phyloP scores from a whole-genome alignment of 495 filamentous ascomycete species.

The Podospora tetraspora region DNA sequence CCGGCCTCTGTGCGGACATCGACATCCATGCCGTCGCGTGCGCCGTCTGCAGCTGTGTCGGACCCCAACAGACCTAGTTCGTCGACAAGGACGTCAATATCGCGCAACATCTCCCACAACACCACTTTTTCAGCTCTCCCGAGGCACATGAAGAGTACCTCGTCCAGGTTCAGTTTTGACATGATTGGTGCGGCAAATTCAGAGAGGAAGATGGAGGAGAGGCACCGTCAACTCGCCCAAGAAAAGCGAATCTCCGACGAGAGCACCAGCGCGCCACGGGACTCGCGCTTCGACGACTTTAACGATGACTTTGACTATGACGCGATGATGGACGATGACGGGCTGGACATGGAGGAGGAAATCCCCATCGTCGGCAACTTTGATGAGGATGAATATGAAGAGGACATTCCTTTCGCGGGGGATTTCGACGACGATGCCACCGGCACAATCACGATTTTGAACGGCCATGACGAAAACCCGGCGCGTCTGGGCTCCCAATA shows the following conservation, averaged over 20 bases:
- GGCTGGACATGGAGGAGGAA: conserved; percentile 56
- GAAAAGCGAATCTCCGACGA: conserved; percentile 42
- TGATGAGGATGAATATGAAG: conserved; percentile 36
- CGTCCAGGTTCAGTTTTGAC: conserved; percentile 89
- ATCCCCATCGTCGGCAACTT: conserved; percentile 70
- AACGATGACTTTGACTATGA: conserved; percentile 66
- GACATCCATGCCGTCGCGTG: conserved; percentile 31
- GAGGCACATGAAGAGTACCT: conserved; percentile 77
- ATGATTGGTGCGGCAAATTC: conserved; percentile 77
- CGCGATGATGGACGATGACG: conserved; percentile 63
- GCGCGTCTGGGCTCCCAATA: neutral
- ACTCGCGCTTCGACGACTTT: conserved; percentile 54
- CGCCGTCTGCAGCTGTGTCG: conserved; percentile 19
- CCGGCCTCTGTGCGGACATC: conserved; percentile 23
- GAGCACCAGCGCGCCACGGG: conserved; percentile 22
- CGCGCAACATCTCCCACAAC: conserved; percentile 35
- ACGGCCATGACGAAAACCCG: conserved; percentile 17
- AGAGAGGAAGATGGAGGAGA: conserved; percentile 80
- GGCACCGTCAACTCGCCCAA: conserved; percentile 67
- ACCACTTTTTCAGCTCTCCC: conserved; percentile 51
- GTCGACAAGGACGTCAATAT: conserved; percentile 27
- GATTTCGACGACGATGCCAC: conserved; percentile 12
- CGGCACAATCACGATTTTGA: neutral
- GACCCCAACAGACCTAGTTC: conserved; percentile 13
- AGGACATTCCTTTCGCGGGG: conserved; percentile 29